These are phyloP conservation scores for Raddia distichophylla DNA, from an alignment of 176 grass and related monocot genomes.

Conservation along the genomic window DNA sequence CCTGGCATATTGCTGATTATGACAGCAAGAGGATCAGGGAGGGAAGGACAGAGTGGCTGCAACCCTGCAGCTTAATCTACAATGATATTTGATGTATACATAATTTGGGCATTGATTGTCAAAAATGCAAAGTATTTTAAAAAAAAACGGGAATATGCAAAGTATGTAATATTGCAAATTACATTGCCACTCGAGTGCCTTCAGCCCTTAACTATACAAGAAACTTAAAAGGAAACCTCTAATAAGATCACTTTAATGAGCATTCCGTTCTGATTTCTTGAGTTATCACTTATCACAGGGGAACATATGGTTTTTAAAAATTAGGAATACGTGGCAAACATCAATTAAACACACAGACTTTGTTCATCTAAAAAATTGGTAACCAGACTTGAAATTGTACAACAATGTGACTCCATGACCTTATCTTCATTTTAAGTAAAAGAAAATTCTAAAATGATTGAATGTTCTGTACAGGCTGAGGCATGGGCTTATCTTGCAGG, in stretches of 20 bases:
- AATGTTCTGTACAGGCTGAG: slow-evolving; percentile 39
- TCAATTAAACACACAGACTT: slow-evolving; percentile 1
- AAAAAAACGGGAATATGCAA: not conserved
- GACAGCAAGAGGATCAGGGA: not conserved
- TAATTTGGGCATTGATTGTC: not conserved
- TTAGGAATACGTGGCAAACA: not conserved
- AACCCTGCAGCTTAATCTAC: not conserved
- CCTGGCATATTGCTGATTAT: not conserved
- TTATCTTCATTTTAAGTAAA: not conserved
- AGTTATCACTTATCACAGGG: not conserved
- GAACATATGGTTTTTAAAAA: not conserved
- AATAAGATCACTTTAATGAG: slow-evolving; percentile 5
- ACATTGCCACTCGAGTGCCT: not conserved
- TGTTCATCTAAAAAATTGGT: not conserved
- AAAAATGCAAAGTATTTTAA: not conserved
- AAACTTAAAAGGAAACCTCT: not conserved
- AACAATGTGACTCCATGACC: not conserved
- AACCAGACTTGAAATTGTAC: slow-evolving; percentile 10
- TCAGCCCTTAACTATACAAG: not conserved
- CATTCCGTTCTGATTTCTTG: slow-evolving; percentile 9
- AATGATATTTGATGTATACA: not conserved
- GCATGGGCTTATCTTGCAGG: slow-evolving; percentile 59
- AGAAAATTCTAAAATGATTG: slow-evolving; percentile 37
- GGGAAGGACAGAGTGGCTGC: not conserved
- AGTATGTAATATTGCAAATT: not conserved